Base-by-base conservation (phyloP, 768 basidiomycete species). In the Leucosporidium creatinivorum region DNA sequence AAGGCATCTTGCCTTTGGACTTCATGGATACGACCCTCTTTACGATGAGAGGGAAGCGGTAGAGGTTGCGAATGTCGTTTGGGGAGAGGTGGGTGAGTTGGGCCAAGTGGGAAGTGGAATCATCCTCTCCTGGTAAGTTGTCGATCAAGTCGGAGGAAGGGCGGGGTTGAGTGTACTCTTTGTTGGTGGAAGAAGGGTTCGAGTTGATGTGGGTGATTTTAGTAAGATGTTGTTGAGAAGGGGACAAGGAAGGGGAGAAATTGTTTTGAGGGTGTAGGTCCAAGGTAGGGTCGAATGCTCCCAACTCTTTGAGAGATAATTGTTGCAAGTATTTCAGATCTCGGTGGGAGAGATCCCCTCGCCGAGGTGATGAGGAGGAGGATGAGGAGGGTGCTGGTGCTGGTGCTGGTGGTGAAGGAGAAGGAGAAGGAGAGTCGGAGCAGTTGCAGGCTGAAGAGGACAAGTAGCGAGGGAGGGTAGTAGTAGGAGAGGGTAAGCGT, bases 1-100 rank as follows among this genome's bases (percentile, higher is more conserved):
- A 83, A 31, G 83, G 81, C 68, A 89, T 87, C 76, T 91, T 94
- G 19, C 96, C 96, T 79, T 97, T 98, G 64, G 88, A 87, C 0
- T 93, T 97, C 83, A 97, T 93, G 69, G 91, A 88, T 6, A 85
- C 85, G 73, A 93, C 87, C 51, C 85, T 80, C 72, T 79, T 78
- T 44, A 79, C 67, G 51, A 76, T 75, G 28, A 81, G 73, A 26
- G 77, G 76, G 70, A 76, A 79, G 65, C 77, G 73, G 65, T 77
- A 76, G 69, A 81, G 63, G 17, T 68, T 69, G 31, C 77, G 69
- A 57, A 80, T 66, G 69, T 80, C 79, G n/a, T 68, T 68, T 21
- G 70, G 50, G 3, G 66, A 62, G 65, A 81, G 54, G n/a, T 78
- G 75, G 17, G 77, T 78, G 10, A 77, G 25, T 55, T 62, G 61